phyloP scores from a whole-genome alignment of 2,329 filamentous ascomycete genomes.

The Talaromyces sp. region DNA sequence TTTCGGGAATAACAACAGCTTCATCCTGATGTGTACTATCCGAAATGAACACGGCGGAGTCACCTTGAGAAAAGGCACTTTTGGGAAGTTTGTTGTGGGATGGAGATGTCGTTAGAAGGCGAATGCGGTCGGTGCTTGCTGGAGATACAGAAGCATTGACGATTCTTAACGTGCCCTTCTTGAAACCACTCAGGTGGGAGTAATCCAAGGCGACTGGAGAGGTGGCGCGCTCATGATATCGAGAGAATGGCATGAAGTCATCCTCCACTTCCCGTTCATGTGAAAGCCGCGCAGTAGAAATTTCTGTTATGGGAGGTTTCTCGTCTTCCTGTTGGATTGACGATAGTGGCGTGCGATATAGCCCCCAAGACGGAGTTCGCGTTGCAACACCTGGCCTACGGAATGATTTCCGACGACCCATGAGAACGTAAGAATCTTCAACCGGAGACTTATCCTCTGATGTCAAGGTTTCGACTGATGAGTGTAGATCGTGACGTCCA shows the following conservation, averaged over 20 bases:
- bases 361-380: slow-evolving; percentile 29
- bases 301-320: slow-evolving; percentile 15
- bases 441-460: slow-evolving; percentile 19
- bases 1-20: slow-evolving; percentile 1
- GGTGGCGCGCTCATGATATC: slow-evolving; percentile 22
- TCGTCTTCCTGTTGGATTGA: slow-evolving; percentile 26
- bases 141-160: slow-evolving; percentile 40
- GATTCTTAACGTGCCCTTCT: slow-evolving; percentile 39
- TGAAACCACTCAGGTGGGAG: slow-evolving; percentile 41
- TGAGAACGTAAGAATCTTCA: slow-evolving; percentile 26
- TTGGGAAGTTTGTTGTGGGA: background rate
- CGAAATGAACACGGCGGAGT: background rate
- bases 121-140: slow-evolving; percentile 34
- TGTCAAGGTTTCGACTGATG: slow-evolving; percentile 26
- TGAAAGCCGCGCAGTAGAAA: slow-evolving; percentile 13
- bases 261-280: slow-evolving; percentile 17
- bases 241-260: slow-evolving; percentile 17
- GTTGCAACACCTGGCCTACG: slow-evolving; percentile 37
- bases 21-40: slow-evolving; percentile 5
- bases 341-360: slow-evolving; percentile 22
- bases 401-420: slow-evolving; percentile 38
- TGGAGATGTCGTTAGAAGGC: slow-evolving; percentile 20
- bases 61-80: slow-evolving; percentile 17
- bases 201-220: slow-evolving; percentile 34
- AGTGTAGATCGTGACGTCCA: slow-evolving; percentile 8